A percentile compares a stretch with the other conserved stretches of the same genome.
Conservation (phyloP, 495 filamentous ascomycete species). For the Penicillium lividum region DNA sequence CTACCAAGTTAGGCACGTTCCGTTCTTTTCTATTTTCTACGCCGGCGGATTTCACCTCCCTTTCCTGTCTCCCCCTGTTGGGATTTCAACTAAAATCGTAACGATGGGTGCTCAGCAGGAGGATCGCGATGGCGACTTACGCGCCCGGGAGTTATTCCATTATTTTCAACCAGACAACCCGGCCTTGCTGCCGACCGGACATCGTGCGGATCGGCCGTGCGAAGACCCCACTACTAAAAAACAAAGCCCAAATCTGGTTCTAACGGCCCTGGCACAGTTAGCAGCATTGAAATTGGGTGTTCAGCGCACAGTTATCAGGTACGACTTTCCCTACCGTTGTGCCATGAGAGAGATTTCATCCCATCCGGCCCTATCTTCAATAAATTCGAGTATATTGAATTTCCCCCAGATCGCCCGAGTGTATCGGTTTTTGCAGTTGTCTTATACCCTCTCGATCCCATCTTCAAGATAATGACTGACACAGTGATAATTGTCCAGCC, state of each 20-base stretch:
- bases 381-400: background rate
- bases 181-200: slow-evolving; percentile 22
- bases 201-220: background rate
- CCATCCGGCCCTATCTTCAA: background rate
- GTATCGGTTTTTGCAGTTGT: no score
- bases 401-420: no score
- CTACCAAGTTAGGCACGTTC: no score
- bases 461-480: background rate
- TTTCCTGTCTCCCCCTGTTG: no score
- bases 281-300: slow-evolving; percentile 50
- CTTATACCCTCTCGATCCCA: background rate
- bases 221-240: background rate
- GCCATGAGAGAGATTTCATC: background rate
- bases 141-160: slow-evolving; percentile 23
- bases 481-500: slow-evolving; percentile 7
- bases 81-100: no score
- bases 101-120: no score
- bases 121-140: slow-evolving; percentile 1
- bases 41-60: no score
- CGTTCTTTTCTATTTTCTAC: no score
- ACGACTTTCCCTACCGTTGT: slow-evolving; percentile 4
- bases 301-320: slow-evolving; percentile 47
- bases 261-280: slow-evolving; percentile 53
- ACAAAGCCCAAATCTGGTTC: slow-evolving; percentile 49
- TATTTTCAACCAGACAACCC: slow-evolving; percentile 30